Conservation (phyloP, 805 yeast species). For the Wickerhamiella hasegawae region DNA sequence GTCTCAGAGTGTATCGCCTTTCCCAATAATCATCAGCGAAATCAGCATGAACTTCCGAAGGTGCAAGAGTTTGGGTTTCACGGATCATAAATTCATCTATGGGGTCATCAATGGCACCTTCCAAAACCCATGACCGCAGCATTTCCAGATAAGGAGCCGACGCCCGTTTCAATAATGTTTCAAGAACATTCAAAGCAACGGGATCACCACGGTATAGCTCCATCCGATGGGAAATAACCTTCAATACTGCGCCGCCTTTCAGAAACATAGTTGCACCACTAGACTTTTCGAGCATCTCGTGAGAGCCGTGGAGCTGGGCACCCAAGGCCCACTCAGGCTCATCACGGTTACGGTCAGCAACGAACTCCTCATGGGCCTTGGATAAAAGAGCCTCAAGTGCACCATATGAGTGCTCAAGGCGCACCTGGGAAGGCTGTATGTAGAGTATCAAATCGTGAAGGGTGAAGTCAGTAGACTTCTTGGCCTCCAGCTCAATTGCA, state of each 20-base stretch:
- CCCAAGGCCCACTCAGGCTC: too few species aligned
- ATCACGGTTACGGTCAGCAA: slow-evolving; percentile 29
- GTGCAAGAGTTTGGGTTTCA: slow-evolving; percentile 16
- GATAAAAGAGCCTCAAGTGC: slow-evolving; percentile 22
- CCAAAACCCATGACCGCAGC: slow-evolving; percentile 64
- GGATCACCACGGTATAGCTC: slow-evolving; percentile 51
- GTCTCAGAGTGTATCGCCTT: slow-evolving; percentile 47
- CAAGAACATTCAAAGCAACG: slow-evolving; percentile 35
- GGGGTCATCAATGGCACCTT: slow-evolving; percentile 64
- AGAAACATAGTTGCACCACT: slow-evolving; percentile 14
- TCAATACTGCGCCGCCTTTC: slow-evolving; percentile 65
- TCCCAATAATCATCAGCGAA: slow-evolving; percentile 28
- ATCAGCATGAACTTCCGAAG: slow-evolving; percentile 16
- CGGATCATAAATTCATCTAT: slow-evolving; percentile 70
- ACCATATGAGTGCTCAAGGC: slow-evolving; percentile 41
- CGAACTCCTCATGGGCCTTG: slow-evolving; percentile 11
- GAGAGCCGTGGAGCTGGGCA: slow-evolving; percentile 10
- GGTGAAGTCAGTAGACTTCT: slow-evolving; percentile 34
- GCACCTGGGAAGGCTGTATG: slow-evolving; percentile 24
- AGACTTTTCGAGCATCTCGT: slow-evolving; percentile 2
- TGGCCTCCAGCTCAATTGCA: slow-evolving; percentile 38
- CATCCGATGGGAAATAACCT: slow-evolving; percentile 42
- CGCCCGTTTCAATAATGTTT: slow-evolving; percentile 36
- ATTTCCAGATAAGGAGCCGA: slow-evolving; percentile 48
- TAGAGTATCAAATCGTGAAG: slow-evolving; percentile 43